Evolutionary conservation across 2,329 filamentous ascomycete species (phyloP), one percentile per base, ranked within the genome.

Genomic region (Helicocarpus griseus): DNA sequence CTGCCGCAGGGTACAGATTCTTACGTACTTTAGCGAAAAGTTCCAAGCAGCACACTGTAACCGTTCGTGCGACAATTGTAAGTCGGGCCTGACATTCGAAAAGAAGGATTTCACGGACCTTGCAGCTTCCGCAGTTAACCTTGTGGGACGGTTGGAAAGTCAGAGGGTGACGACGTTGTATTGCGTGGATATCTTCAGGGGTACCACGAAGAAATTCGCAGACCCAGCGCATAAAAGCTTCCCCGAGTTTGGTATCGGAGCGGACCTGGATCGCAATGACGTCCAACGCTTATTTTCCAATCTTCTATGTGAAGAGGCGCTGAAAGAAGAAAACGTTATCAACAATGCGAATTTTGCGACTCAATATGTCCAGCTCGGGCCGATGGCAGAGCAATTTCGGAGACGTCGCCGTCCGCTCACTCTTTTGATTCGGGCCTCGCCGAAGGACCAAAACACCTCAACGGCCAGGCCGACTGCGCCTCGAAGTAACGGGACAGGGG

Each of bases 21-120:
- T 98, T 31, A 80, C 80, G n/a, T 98, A 98, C 68, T 98, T 98
- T 73, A 89, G 86, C 52, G 94, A 98, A 67, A 75, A 76, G 1
- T 98, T 97, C 64, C 73, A 80, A 48, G 74, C 76, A 35, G 77
- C 80, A 11, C 77, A 87, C 48, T 98, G 93, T 69, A 74, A 81
- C 46, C 76, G 79, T 48, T 79, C 77, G 1, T 98, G 93, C 68
- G 94, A 98, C 72, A 97, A 95, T 64, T 98, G 93, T 75, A 81
- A 78, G 57, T 87, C 83, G 2, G 82, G 81, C 22, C 75, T 80
- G 43, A 77, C 77, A 3, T 93, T 89, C 61, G 82, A 89, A 59
- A 75, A 78, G 48, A 77, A 81, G 53, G 89, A 97, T 68, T 86
- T 91, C 59, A 89, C 87, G 11, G 71, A 82, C 14, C 81, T 87